phyloP scores from a whole-genome alignment of 1,284 basidiomycete genomes.

The Tilletia caries region DNA sequence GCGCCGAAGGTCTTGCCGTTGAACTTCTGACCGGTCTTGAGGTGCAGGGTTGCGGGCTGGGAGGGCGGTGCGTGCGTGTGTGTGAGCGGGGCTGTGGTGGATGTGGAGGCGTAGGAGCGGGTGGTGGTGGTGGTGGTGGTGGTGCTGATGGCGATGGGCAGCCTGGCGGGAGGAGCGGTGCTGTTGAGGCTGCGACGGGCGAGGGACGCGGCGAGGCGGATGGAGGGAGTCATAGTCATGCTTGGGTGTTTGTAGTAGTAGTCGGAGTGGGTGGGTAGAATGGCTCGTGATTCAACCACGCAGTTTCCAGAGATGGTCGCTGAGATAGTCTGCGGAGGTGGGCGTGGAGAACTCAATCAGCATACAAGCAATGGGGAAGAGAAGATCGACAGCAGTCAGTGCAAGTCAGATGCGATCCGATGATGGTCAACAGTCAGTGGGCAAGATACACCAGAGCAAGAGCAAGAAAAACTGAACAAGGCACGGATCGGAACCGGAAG shows the following conservation, averaged over 20 bases:
- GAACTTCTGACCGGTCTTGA: slow-evolving; percentile 92
- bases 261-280: slow-evolving; percentile 16
- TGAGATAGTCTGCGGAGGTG: slow-evolving; percentile 9
- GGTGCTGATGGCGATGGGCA: slow-evolving; percentile 17
- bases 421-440: background rate
- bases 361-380: background rate
- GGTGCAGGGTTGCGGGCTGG: slow-evolving; percentile 77
- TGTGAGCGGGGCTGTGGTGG: slow-evolving; percentile 30
- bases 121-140: slow-evolving; percentile 17
- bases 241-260: background rate
- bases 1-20: slow-evolving; percentile 84
- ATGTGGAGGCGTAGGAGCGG: slow-evolving; percentile 1
- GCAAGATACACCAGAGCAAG: no score
- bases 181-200: background rate
- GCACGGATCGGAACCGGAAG: background rate
- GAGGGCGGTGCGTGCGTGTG: slow-evolving; percentile 42
- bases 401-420: background rate
- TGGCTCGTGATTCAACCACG: background rate
- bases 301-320: slow-evolving; percentile 12
- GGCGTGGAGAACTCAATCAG: slow-evolving; percentile 57
- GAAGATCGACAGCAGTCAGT: background rate
- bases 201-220: background rate
- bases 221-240: background rate
- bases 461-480: background rate
- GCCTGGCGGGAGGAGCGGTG: slow-evolving; percentile 16